These are phyloP conservation scores for Colletotrichum musicola DNA, from an alignment of 2,329 filamentous ascomycete species.

Conservation along the genomic window DNA sequence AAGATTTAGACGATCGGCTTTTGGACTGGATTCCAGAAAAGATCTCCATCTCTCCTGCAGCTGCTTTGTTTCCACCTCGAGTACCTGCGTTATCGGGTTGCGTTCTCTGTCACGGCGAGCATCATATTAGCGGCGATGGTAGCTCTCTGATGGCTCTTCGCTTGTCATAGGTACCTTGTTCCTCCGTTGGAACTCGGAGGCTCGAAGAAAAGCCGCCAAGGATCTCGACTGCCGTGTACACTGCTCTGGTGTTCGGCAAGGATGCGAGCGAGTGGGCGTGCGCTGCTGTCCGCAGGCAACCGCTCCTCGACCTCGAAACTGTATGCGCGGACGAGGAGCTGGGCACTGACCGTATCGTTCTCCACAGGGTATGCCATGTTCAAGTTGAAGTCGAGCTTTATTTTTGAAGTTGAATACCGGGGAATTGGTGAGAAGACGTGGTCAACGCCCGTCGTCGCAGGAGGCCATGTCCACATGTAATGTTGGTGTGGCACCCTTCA, in stretches of 20 bases:
- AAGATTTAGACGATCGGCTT: constrained; percentile 32
- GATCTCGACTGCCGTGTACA: constrained; percentile 8
- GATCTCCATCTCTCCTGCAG: constrained; percentile 35
- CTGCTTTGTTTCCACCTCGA: constrained; percentile 29
- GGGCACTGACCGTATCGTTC: neutral
- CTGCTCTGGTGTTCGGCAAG: constrained; percentile 21
- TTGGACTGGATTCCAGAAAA: constrained; percentile 31
- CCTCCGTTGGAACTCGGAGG: neutral
- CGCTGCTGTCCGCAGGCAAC: neutral
- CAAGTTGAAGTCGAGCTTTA: no score
- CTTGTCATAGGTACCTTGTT: neutral
- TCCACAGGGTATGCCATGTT: neutral
- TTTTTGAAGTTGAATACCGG: no score
- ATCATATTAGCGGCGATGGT: neutral
- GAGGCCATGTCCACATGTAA: no score
- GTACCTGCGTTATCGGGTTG: constrained; percentile 23
- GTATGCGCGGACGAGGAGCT: constrained; percentile 9
- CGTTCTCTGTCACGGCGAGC: neutral
- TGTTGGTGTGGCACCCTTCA: no score
- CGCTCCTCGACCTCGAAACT: constrained; percentile 31
- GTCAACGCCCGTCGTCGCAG: no score
- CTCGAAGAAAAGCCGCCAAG: constrained; percentile 39
- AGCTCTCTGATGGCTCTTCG: neutral
- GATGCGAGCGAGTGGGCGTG: constrained; percentile 9
- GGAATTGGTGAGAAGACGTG: no score